These are phyloP conservation scores for Candida frijolesensis DNA, from an alignment of 1,139 yeast species.

Conservation along the genomic window DNA sequence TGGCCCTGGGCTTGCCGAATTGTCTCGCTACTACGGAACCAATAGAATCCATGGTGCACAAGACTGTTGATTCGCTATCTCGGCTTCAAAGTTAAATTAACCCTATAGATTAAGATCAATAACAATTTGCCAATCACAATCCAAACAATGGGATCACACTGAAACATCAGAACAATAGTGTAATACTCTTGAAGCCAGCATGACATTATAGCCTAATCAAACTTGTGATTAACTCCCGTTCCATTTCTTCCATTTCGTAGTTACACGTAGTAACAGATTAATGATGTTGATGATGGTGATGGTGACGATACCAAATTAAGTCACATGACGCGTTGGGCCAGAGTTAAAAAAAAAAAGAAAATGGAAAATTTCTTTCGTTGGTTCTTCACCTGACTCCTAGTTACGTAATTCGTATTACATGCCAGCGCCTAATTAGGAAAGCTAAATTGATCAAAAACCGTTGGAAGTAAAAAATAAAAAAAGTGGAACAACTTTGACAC, in stretches of 20 bases:
- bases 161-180: neutral
- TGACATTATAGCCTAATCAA: neutral
- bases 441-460: neutral
- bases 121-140: neutral
- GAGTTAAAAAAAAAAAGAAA: too few relatives aligned
- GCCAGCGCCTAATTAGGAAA: too few relatives aligned
- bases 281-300: neutral
- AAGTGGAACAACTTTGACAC: neutral
- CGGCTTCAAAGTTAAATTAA: neutral
- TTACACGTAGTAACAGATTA: neutral
- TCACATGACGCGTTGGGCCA: neutral
- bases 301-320: neutral
- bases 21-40: neutral
- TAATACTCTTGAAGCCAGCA: neutral
- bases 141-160: neutral
- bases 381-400: too few relatives aligned
- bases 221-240: neutral
- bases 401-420: too few relatives aligned
- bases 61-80: neutral
- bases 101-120: neutral
- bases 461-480: neutral
- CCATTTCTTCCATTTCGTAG: neutral
- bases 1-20: too few relatives aligned
- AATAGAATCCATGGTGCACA: neutral
- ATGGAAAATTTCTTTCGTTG: too few relatives aligned